Evolutionary conservation across 1,284 basidiomycete genomes (phyloP).

Genomic region (Neolentinus lepideus): DNA sequence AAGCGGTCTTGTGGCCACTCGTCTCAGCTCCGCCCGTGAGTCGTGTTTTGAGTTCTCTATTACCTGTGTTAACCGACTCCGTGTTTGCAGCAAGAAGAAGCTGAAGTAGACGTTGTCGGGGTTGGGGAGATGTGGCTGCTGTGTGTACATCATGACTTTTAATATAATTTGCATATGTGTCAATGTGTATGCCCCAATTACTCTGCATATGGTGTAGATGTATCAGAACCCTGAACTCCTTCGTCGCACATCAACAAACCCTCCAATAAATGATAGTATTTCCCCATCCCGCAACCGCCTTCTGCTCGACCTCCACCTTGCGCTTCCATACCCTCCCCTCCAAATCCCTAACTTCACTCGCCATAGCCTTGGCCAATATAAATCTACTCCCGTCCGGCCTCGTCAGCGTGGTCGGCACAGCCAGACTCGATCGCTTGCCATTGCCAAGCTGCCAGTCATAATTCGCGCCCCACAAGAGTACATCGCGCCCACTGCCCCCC

Average conservation of each 20-base stretch:
- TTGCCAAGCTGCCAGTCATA: conserved; percentile 80
- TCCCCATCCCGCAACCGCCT: conserved; percentile 52
- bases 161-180: too few species aligned
- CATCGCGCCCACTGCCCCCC: conserved; percentile 46
- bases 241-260: conserved; percentile 27
- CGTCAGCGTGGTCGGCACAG: conserved; percentile 56
- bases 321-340: conserved; percentile 60
- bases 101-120: too few species aligned
- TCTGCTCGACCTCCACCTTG: conserved; percentile 65
- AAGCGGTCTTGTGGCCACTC: conserved; percentile 91
- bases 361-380: conserved; percentile 44
- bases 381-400: conserved; percentile 44
- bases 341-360: conserved; percentile 55
- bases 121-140: too few species aligned
- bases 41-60: conserved; percentile 18
- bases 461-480: conserved; percentile 66
- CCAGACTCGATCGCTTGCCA: conserved; percentile 70
- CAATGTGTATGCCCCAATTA: too few species aligned
- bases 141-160: too few species aligned
- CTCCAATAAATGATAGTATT: conserved; percentile 74
- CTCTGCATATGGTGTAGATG: too few species aligned
- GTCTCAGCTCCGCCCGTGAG: conserved; percentile 91
- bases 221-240: too few species aligned
- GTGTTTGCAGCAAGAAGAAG: conserved; percentile 67
- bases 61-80: conserved; percentile 3